These are phyloP conservation scores for Prototheca stagnorum DNA, from an alignment of 163 green algal genomes.

Conservation along the genomic window DNA sequence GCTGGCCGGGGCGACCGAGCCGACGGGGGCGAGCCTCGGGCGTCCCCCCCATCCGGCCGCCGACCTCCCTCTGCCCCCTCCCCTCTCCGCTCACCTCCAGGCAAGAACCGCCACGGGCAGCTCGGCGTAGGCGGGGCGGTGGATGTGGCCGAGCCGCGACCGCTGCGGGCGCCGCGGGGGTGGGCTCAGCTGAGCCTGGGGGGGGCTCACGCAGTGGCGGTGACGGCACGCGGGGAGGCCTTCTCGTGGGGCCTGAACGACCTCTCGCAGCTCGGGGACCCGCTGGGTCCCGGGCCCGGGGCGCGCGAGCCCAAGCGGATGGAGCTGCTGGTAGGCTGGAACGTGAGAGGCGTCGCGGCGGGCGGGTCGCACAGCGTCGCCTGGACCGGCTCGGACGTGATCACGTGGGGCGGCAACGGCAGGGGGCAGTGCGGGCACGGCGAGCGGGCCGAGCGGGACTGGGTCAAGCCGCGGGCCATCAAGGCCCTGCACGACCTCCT, in stretches of 20 bases:
- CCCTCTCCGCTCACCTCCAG: slow-evolving; percentile 18
- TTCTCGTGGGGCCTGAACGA: slow-evolving; percentile 66
- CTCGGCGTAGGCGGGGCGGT: slow-evolving; percentile 34
- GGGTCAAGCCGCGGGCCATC: slow-evolving; percentile 37
- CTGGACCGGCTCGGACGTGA: slow-evolving; percentile 48
- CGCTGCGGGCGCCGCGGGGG: slow-evolving; percentile 37
- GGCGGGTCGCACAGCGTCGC: slow-evolving; percentile 46
- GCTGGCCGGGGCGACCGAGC: no score
- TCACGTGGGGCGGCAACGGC: slow-evolving; percentile 66
- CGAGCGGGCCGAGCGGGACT: slow-evolving; percentile 32
- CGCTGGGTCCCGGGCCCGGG: slow-evolving; percentile 10
- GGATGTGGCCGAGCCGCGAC: slow-evolving; percentile 36
- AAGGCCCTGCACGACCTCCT: slow-evolving; percentile 41
- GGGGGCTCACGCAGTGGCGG: slow-evolving; percentile 42
- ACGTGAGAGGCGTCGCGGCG: slow-evolving; percentile 30
- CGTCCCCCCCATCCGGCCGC: no score
- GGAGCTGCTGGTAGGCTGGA: slow-evolving; percentile 36
- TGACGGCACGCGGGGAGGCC: slow-evolving; percentile 42
- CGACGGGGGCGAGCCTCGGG: no score
- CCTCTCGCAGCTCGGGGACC: slow-evolving; percentile 43
- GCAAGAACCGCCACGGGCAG: slow-evolving; percentile 43
- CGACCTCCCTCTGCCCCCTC: neutral
- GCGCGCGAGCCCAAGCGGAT: slow-evolving; percentile 31
- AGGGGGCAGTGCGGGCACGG: slow-evolving; percentile 53
- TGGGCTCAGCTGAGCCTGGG: slow-evolving; percentile 58